Base-by-base conservation (phyloP, 1,284 basidiomycete species). In the Trametes hirsuta region DNA sequence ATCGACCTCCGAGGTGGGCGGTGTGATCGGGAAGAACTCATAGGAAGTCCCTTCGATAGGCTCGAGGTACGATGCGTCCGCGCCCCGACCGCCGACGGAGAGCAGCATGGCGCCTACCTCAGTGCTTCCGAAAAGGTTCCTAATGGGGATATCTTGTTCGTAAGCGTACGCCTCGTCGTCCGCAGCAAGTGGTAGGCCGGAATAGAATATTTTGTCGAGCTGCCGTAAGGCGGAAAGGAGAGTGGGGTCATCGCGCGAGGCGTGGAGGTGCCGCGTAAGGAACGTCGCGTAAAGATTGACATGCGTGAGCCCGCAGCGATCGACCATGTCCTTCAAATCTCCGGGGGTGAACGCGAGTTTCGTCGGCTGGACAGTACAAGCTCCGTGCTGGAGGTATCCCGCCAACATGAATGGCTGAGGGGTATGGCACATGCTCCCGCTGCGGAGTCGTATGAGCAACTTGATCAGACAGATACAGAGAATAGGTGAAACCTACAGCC, bases 71-170 rank as follows among this genome's bases (percentile, higher is more conserved):
- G 68, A 63, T 25, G 68, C 65, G 34, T 69, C 63, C 34, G 71
- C 74, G 39, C 80, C 82, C 54, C 74, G 72, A 37, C 80, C 82
- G 51, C 82, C 83, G 25, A 78, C 66, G 39, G 85, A 84, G 30
- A 85, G 70, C 61, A 90, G 76, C 79, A 87, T 86, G 0, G 83
- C 85, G 44, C 88, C 87, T 66, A 85, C 82, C 76, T 90, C 88
- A 4, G 88, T 90, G 72, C 82, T 88, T n/a, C 88, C 88, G 69
- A 90, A 90, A 15, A 88, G 77, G 69, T 89, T 90, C 84, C 76
- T 80, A 49, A 90, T 69, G 61, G 77, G 82, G 61, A 90, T 77
- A 36, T 81, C 82, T 60, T 84, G 82, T 53, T 76, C 74, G 64
- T 79, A 78, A 30, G 84, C 87, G 77, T 82, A 90, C 22, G 81